These are phyloP conservation scores for Coemansia sp. DNA, from an alignment of 192 early-diverging fungal species.

Conservation along the genomic window DNA sequence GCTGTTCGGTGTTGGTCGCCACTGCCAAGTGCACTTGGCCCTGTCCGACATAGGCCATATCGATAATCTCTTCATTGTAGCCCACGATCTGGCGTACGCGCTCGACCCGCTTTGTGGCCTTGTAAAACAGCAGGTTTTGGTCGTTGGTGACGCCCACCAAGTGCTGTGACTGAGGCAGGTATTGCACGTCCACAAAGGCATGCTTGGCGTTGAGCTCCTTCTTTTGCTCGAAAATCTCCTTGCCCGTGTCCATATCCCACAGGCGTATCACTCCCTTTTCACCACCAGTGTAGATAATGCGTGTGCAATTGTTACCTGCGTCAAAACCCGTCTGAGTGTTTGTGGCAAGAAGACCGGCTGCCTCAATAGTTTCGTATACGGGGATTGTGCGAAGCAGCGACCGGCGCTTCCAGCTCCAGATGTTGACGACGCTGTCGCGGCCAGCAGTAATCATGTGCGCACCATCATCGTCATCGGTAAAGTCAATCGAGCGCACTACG, in stretches of 20 bases:
- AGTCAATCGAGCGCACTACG: conserved; percentile 87
- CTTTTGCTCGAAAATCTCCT: conserved; percentile 68
- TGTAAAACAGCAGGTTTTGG: conserved; percentile 87
- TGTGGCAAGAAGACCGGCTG: conserved; percentile 70
- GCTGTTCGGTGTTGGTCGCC: conserved; percentile 90
- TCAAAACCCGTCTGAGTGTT: conserved; percentile 40
- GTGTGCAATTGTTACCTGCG: conserved; percentile 29
- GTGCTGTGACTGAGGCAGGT: conserved; percentile 57
- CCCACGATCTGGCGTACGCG: conserved; percentile 86
- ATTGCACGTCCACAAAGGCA: conserved; percentile 73
- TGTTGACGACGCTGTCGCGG: conserved; percentile 88
- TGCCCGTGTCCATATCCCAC: conserved; percentile 80
- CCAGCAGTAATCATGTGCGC: conserved; percentile 75
- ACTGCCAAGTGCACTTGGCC: conserved; percentile 78
- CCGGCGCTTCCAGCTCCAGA: conserved; percentile 77
- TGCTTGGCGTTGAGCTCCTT: conserved; percentile 76
- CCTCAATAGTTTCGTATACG: conserved; percentile 85
- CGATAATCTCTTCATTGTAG: conserved; percentile 96
- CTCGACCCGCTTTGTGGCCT: conserved; percentile 56
- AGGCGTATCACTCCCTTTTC: conserved; percentile 80
- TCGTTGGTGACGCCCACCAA: conserved; percentile 84
- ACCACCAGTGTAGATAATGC: conserved; percentile 82
- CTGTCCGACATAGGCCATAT: conserved; percentile 76
- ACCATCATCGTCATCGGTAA: conserved; percentile 65
- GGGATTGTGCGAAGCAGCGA: conserved; percentile 80